Base-by-base conservation (phyloP, 331 rosid species). In the Dryas integrifolia region DNA sequence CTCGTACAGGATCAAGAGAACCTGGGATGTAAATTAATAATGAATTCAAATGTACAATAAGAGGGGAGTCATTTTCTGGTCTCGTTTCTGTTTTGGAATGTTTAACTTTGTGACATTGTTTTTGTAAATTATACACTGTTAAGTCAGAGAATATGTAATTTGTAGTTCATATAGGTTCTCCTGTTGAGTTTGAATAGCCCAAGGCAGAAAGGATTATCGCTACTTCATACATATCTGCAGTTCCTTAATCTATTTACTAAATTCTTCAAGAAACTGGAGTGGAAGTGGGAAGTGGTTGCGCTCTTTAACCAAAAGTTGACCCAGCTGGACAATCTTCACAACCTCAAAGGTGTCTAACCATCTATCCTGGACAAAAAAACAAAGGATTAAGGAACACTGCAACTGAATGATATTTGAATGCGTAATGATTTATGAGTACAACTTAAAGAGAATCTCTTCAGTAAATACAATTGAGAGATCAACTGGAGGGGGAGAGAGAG, bases 281-380 rank as follows among this genome's bases (percentile, higher is more conserved):
- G 8, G 51, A 9, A 18, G 11, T 63, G 7, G 46, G 35, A 30
- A 30, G 35, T 30, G 35, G 35, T 30, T 2, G 35, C 35, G 68
- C 56, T 10, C 75, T 58, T 81, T 66, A 51, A 41, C 75, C 72
- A 69, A 56, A 65, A 71, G 57, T 38, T 74, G 76, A 82, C 67
- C 72, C 71, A 73, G 65, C 63, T 24, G 15, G 50, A 56, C 4
- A 79, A 84, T 66, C 68, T 35, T 79, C 35, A 66, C 75, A 64
- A 70, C 50, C 75, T 58, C 75, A 24, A 18, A 72, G 58, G 47
- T 16, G 47, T 21, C 4, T 58, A 39, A 18, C 46, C 40, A 59
- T 39, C 56, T 40, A 55, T 75, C 73, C 87, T 82, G 87, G 59
- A 76, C 65, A 41, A 67, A 14, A 50, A 66, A 64, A 44, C 72